Percentiles rank a stretch among this genome's conserved stretches.
Evolutionary conservation across 225 moss, liverwort and hornwort genomes (phyloP).

Genomic region (Sphagnum contortum): DNA sequence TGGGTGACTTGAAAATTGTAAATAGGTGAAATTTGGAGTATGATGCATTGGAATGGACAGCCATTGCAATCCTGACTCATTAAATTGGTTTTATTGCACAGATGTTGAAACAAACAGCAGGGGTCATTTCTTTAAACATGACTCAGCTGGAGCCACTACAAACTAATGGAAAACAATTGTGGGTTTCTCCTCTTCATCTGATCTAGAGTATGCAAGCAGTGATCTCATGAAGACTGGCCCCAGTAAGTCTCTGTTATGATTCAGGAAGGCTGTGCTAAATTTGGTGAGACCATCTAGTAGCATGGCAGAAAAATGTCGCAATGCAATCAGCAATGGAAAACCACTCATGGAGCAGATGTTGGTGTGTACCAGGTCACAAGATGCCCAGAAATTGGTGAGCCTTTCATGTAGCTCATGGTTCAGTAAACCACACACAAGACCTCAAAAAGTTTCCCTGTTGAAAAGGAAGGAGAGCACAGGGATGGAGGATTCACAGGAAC

Average conservation of each 20-base stretch:
- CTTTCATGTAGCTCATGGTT: too few species aligned
- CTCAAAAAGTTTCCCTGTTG: too few species aligned
- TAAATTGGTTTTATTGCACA: slow-evolving; percentile 13
- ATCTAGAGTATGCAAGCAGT: slow-evolving; percentile 7
- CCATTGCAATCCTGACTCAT: background rate
- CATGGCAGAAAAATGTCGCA: slow-evolving; percentile 18
- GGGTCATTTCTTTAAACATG: background rate
- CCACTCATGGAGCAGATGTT: too few species aligned
- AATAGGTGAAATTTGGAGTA: too few species aligned
- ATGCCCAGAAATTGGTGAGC: too few species aligned
- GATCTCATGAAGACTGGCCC: slow-evolving; percentile 37
- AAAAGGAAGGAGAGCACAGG: too few species aligned
- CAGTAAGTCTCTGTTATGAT: slow-evolving; percentile 46
- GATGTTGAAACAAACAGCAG: slow-evolving; percentile 25
- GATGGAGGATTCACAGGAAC: too few species aligned
- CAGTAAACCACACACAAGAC: too few species aligned
- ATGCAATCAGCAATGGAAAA: slow-evolving; percentile 10
- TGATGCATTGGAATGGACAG: too few species aligned
- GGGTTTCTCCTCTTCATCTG: background rate
- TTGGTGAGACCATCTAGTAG: slow-evolving; percentile 18
- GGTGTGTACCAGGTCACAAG: too few species aligned
- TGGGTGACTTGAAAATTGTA: too few species aligned
- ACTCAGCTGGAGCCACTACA: background rate
- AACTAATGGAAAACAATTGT: slow-evolving; percentile 1
- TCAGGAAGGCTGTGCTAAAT: slow-evolving; percentile 27